Evolutionary conservation across 768 basidiomycete species (phyloP).

Genomic region (Amanita pseudoporphyria): DNA sequence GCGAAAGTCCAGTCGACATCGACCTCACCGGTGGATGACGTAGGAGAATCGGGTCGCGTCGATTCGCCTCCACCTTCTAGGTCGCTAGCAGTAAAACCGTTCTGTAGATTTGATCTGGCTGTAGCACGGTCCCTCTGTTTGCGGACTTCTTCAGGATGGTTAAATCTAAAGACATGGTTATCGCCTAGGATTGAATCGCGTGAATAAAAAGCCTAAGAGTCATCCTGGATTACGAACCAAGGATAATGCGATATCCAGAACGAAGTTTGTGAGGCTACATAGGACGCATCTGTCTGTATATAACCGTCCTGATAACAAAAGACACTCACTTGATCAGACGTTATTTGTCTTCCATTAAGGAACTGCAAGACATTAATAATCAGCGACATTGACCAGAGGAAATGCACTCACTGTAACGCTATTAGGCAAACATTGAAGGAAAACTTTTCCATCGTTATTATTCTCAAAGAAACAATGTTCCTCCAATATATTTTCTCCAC

Average conservation of each 20-base stretch:
- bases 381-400: conserved; percentile 7
- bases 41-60: conserved; percentile 73
- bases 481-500: conserved; percentile 83
- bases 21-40: conserved; percentile 55
- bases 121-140: conserved; percentile 81
- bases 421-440: conserved; percentile 67
- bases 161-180: conserved; percentile 96
- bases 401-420: conserved; percentile 64
- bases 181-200: conserved; percentile 42
- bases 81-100: conserved; percentile 58
- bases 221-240: conserved; percentile 47
- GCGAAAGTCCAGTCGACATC: conserved; percentile 98
- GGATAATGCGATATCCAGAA: conserved; percentile 93
- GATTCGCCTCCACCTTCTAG: conserved; percentile 43
- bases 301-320: neutral
- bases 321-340: conserved; percentile 57
- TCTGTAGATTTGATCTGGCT: conserved; percentile 57
- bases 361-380: conserved; percentile 40
- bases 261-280: conserved; percentile 70
- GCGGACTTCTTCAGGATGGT: conserved; percentile 90
- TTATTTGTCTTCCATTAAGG: conserved; percentile 86
- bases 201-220: conserved; percentile 7
- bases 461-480: conserved; percentile 94
- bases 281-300: neutral
- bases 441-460: conserved; percentile 77